Conservation (phyloP, 1,284 basidiomycete species). For the Meira nashicola region DNA sequence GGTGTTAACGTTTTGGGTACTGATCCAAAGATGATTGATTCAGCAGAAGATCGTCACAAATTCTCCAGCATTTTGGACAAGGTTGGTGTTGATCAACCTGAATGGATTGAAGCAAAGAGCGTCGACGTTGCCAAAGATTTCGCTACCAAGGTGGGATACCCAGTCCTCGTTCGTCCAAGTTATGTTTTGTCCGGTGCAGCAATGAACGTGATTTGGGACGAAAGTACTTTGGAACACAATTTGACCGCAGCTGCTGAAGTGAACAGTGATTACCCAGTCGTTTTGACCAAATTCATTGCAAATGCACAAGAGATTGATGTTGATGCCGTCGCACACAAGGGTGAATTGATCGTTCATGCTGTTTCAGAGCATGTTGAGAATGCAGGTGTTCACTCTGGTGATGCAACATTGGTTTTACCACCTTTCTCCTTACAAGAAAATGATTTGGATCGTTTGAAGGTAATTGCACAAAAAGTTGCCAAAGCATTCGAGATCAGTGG, state of each 20-base stretch:
- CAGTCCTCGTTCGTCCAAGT: constrained; percentile 55
- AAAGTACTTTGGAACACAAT: constrained; percentile 80
- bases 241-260: constrained; percentile 90
- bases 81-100: constrained; percentile 93
- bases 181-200: constrained; percentile 98
- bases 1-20: constrained; percentile 93
- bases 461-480: constrained; percentile 89
- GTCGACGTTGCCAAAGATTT: constrained; percentile 88
- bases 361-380: constrained; percentile 99
- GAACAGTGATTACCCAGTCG: constrained; percentile 93
- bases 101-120: constrained; percentile 86
- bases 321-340: constrained; percentile 95
- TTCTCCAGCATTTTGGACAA: constrained; percentile 93
- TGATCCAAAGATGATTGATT: constrained; percentile 90
- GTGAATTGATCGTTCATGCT: constrained; percentile 98
- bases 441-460: constrained; percentile 82
- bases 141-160: constrained; percentile 68
- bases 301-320: constrained; percentile 99
- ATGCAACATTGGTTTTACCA: constrained; percentile 95
- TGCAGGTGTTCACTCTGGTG: constrained; percentile 94
- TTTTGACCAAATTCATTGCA: constrained; percentile 98
- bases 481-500: constrained; percentile 92
- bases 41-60: constrained; percentile 97
- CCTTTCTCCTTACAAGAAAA: constrained; percentile 73
- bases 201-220: constrained; percentile 98